Base-by-base conservation (phyloP, 495 filamentous ascomycete genomes). In the Aspergillus taichungensis region DNA sequence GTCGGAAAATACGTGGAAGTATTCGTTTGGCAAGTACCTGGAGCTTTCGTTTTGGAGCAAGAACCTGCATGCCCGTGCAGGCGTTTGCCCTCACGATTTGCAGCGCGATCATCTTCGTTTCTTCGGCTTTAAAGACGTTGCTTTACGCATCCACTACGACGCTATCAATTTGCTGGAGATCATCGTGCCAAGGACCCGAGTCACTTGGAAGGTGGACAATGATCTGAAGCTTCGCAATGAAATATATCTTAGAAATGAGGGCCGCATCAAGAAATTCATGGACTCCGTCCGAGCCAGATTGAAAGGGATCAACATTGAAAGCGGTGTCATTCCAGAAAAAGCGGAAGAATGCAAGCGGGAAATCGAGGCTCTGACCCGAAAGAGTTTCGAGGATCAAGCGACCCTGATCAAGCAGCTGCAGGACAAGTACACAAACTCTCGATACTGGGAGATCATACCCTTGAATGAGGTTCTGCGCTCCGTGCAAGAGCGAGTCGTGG, bases 121-220 rank as follows among this genome's bases (percentile, higher is more conserved):
- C 55, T 97, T 97, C 62, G 90, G 90, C 37, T 85, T 87, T 59
- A 80, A 85, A 35, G 85, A 92, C 54, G 72, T 90, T 53, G 86
- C 87, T 12, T 65, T 99, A 24, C 77, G 88, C 14, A 79, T 99
- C 45, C 91, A 96, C 55, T 95, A 94, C 59, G 92, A 99, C 47
- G 74, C 81, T 0, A 88, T 97, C 35, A 85, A 90, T 50, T 73
- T 96, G 2, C 81, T 95, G n/a, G 94, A 99, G 61, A 91, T 99
- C 39, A 79, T 95, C 41, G 92, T 97, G 18, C 94, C 94, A 9
- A 74, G 91, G 24, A 79, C 86, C 8, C 80, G 84, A 37, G 80
- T 99, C 30, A 95, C 89, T 1, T 99, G 94, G 88, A 96, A 96
- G 61, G 91, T 96, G 7, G 90, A 95, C 49, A 83, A 88, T 47